Percentiles rank a stretch among this genome's conserved stretches.
These are phyloP conservation scores for Pholiota molesta DNA, from an alignment of 768 basidiomycete species.

Conservation along the genomic window DNA sequence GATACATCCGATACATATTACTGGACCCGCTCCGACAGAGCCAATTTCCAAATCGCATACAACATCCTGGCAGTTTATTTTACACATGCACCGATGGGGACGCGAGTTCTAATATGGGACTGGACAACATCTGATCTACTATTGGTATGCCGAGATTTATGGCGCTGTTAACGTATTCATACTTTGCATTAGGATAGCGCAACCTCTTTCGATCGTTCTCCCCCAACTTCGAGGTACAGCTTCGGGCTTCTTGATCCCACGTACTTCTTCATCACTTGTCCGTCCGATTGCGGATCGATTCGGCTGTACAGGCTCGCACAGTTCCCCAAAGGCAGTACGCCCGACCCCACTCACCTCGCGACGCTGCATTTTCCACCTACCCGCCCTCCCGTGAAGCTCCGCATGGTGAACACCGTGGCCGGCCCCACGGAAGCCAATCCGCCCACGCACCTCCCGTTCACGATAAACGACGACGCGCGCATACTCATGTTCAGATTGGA, in stretches of 20 bases:
- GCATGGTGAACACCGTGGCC: background rate
- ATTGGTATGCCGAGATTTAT: background rate
- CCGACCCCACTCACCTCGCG: background rate
- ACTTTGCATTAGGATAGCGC: background rate
- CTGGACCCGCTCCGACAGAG: background rate
- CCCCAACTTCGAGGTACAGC: background rate
- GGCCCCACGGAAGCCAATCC: background rate
- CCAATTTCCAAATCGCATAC: background rate
- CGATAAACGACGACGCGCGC: background rate
- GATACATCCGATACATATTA: too few species aligned
- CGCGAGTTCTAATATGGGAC: background rate
- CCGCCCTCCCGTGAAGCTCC: too few species aligned
- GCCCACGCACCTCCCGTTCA: background rate
- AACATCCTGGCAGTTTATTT: background rate
- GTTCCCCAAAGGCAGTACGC: background rate
- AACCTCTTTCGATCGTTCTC: background rate
- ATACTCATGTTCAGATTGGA: background rate
- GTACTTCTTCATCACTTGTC: background rate
- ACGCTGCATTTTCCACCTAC: background rate
- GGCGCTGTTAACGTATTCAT: background rate
- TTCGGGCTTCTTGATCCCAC: background rate
- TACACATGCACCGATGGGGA: background rate
- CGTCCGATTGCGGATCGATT: background rate
- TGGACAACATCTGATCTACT: background rate
- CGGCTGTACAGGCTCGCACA: background rate